Evolutionary conservation across 352 stramenopile species (phyloP).

Genomic region (Pythium vanterpoolii): DNA sequence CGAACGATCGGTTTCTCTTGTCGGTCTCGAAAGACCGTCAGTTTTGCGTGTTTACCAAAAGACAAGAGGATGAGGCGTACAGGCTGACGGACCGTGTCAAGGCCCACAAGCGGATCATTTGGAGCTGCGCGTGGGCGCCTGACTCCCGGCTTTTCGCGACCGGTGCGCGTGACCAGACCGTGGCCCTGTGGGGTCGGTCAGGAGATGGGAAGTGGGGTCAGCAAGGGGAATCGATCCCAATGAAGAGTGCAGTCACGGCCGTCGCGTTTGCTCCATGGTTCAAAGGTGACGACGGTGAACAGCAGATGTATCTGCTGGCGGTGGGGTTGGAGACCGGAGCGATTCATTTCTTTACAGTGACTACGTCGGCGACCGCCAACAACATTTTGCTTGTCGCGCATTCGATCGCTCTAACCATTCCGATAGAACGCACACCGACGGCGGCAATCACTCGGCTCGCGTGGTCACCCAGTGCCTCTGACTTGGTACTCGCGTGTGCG

Average conservation of each 20-base stretch:
- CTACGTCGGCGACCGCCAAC: neutral
- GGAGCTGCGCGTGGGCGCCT: conserved; percentile 70
- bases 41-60: conserved; percentile 65
- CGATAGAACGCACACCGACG: conserved; percentile 27
- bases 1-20: conserved; percentile 51
- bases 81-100: conserved; percentile 45
- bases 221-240: conserved; percentile 16
- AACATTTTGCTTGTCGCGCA: conserved; percentile 1
- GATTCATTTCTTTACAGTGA: conserved; percentile 39
- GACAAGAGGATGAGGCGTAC: conserved; percentile 28
- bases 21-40: conserved; percentile 76
- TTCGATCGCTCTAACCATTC: conserved; percentile 21
- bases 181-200: conserved; percentile 46
- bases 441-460: conserved; percentile 42
- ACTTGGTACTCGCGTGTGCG: conserved; percentile 30
- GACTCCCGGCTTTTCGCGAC: conserved; percentile 56
- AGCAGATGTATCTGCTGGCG: conserved; percentile 35
- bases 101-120: conserved; percentile 78
- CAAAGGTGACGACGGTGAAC: neutral
- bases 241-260: conserved; percentile 54
- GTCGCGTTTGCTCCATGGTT: conserved; percentile 46
- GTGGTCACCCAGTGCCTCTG: conserved; percentile 26
- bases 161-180: conserved; percentile 61
- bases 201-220: conserved; percentile 20
- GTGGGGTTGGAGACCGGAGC: conserved; percentile 59